Base-by-base conservation (phyloP, 2,329 filamentous ascomycete species). In the Arthrobotrys megalospora region DNA sequence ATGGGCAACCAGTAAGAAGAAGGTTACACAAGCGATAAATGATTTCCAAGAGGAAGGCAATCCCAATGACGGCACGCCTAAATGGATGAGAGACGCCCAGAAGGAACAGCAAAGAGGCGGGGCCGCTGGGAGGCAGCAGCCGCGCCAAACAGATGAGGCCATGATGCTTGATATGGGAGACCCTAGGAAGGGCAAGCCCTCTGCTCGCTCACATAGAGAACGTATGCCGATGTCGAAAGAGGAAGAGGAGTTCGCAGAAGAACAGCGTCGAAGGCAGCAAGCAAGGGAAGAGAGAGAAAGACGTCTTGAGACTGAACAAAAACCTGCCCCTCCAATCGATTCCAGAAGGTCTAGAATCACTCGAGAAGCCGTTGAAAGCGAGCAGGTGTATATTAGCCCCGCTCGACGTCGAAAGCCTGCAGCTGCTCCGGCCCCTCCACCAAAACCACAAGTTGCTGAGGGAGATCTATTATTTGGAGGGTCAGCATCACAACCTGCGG, bases 1-100 rank as follows among this genome's bases (percentile, higher is more conserved):
- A 0, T 99, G 96, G 96, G 99, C 97, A 83, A 93, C 92, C 2
- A 91, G 95, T 0, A 93, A 94, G 83, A 99, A 97, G 85, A 94
- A 93, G 83, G 89, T 98, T 73, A 93, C 97, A 82, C 93, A 96
- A 84, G 95, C 93, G 3, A 92, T 98, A 38, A 91, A 94, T 7
- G 96, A 99, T 14, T 92, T 98, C 76, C 89, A 91, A 80, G 91
- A 90, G n/a, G 86, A 87, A 28, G 94, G 97, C 82, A 88, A 92
- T 1, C 92, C 84, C 82, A 64, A 55, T 19, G 76, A 73, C 11
- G 63, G 63, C 21, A 93, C 97, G 83, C 96, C 96, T 0, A 96
- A 93, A 83, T 99, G 96, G 96, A 97, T 99, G 95, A 90, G 92
- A 81, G 92, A 94, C 72, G 88, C 90, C 2, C 88, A 89, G 50